phyloP scores from a whole-genome alignment of 179 eudicot genomes.

The Spinacia oleracea region DNA sequence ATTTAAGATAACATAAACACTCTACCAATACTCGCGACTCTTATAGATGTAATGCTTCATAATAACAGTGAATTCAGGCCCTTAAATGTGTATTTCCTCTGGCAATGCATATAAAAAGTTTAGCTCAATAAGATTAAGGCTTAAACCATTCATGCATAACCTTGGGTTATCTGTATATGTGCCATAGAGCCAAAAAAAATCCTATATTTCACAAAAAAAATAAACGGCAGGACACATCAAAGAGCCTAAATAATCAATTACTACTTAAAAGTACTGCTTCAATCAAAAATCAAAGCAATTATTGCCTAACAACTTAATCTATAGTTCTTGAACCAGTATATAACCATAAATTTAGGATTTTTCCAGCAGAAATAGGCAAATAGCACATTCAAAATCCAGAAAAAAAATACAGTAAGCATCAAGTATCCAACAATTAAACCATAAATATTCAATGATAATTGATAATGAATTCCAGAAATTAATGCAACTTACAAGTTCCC shows the following conservation, averaged over 20 bases:
- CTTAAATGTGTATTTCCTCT: background rate
- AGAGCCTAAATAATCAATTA: background rate
- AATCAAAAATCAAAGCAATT: background rate
- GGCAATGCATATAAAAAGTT: background rate
- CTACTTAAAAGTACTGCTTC: background rate
- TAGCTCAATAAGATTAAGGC: background rate
- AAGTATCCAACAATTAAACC: background rate
- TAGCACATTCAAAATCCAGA: background rate
- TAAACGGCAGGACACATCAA: background rate
- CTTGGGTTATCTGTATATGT: background rate
- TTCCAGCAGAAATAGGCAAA: background rate
- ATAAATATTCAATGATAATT: background rate
- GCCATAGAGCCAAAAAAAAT: slow-evolving; percentile 1
- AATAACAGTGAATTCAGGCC: background rate
- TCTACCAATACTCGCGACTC: background rate
- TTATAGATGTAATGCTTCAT: background rate
- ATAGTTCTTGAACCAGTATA: too few species aligned
- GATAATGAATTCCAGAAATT: background rate
- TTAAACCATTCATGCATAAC: background rate
- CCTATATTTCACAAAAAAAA: background rate
- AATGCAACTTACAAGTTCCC: slow-evolving; percentile 61
- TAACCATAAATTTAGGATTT: background rate
- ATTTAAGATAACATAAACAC: background rate
- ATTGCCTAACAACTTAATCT: background rate
- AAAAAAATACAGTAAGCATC: background rate